Conservation (phyloP, 108 stramenopile species). For the Cyclotella choctawhatcheeana region DNA sequence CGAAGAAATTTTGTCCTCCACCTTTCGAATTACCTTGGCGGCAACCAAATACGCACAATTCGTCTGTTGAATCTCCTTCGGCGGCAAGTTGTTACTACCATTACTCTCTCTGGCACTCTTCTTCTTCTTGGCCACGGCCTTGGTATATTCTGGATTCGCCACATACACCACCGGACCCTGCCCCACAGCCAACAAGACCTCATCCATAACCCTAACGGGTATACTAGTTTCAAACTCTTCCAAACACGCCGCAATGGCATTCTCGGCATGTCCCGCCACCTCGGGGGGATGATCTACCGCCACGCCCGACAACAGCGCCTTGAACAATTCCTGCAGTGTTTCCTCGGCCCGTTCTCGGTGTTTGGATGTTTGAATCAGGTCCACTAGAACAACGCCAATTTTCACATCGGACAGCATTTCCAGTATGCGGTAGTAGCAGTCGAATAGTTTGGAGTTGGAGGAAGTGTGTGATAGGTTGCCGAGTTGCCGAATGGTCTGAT, state of each 20-base stretch:
- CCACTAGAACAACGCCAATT: slow-evolving; percentile 80
- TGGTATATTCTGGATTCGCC: slow-evolving; percentile 50
- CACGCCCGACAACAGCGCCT: slow-evolving; percentile 62
- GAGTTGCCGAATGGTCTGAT: slow-evolving; percentile 75
- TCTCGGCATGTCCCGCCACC: slow-evolving; percentile 57
- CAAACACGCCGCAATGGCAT: slow-evolving; percentile 64
- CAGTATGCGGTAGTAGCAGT: slow-evolving; percentile 65
- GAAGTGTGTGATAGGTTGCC: slow-evolving; percentile 66
- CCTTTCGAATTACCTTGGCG: slow-evolving; percentile 56
- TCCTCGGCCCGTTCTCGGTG: slow-evolving; percentile 59
- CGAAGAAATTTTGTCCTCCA: slow-evolving; percentile 66
- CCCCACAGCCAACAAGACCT: slow-evolving; percentile 67
- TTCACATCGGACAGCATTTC: slow-evolving; percentile 79
- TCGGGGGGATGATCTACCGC: slow-evolving; percentile 72
- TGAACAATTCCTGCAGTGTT: slow-evolving; percentile 64
- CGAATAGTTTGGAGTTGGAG: slow-evolving; percentile 39
- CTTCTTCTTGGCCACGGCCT: slow-evolving; percentile 18
- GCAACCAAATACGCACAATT: slow-evolving; percentile 75
- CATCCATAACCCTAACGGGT: slow-evolving; percentile 76
- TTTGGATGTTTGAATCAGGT: slow-evolving; percentile 54
- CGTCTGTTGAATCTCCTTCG: slow-evolving; percentile 59
- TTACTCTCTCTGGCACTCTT: not conserved
- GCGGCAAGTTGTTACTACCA: slow-evolving; percentile 32
- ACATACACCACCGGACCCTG: slow-evolving; percentile 70
- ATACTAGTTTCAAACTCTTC: slow-evolving; percentile 78